These are phyloP conservation scores for Rhizomucor pusillus DNA, from an alignment of 371 early-diverging fungal species.

Conservation along the genomic window DNA sequence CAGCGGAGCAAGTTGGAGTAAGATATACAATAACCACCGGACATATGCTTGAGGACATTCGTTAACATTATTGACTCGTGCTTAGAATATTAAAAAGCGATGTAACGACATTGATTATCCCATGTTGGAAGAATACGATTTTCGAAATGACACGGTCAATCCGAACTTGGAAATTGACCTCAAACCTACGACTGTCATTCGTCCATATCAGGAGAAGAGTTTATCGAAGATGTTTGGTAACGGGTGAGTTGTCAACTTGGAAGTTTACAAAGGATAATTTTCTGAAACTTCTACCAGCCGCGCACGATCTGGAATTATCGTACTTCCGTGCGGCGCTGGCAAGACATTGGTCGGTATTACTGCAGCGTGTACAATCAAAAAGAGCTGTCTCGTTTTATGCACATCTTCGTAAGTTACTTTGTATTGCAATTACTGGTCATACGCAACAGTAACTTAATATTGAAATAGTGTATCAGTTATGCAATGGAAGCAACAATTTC, in stretches of 20 bases:
- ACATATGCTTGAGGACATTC: too few species aligned
- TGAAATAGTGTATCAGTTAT: conserved; percentile 86
- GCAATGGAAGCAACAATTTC: conserved; percentile 99
- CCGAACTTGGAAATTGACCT: conserved; percentile 94
- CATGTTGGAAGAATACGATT: conserved; percentile 99
- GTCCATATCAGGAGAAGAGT: conserved; percentile 99
- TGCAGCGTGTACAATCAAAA: conserved; percentile 98
- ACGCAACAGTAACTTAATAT: neutral
- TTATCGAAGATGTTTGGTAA: conserved; percentile 99
- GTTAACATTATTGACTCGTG: neutral
- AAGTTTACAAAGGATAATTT: neutral
- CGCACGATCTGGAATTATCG: conserved; percentile 99
- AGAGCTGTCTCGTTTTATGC: conserved; percentile 95
- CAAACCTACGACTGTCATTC: conserved; percentile 93
- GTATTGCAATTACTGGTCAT: conserved; percentile 2
- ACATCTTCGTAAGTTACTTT: conserved; percentile 71
- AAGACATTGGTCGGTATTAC: conserved; percentile 99
- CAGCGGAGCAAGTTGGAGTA: conserved; percentile 75
- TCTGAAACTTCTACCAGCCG: conserved; percentile 51
- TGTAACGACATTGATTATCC: conserved; percentile 98
- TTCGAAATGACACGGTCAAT: conserved; percentile 87
- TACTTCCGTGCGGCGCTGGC: conserved; percentile 99
- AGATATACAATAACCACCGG: conserved; percentile 1
- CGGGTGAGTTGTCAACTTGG: conserved; percentile 33
- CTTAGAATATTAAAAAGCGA: conserved; percentile 80